phyloP scores from a whole-genome alignment of 2,329 filamentous ascomycete species.

The Fusarium tuaranense region DNA sequence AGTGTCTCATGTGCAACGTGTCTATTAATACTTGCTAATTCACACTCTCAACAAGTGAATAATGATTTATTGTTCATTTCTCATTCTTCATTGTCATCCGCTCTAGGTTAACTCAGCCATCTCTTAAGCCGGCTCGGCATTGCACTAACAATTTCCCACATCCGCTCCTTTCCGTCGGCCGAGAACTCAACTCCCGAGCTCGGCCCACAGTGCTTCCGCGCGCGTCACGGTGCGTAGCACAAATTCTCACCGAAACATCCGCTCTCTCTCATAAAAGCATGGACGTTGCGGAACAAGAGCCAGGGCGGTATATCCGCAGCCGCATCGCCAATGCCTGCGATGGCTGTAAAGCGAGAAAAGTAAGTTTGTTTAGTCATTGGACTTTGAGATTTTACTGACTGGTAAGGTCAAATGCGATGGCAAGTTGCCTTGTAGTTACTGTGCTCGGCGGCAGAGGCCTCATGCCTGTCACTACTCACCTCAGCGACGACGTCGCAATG shows the following conservation, averaged over 20 bases:
- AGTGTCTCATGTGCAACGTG: background rate
- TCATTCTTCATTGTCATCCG: background rate
- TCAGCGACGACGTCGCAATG: conserved; percentile 53
- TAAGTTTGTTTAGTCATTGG: background rate
- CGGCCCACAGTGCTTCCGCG: conserved; percentile 34
- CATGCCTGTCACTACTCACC: conserved; percentile 62
- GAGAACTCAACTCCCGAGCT: background rate
- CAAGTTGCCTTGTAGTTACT: conserved; percentile 64
- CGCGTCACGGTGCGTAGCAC: conserved; percentile 1
- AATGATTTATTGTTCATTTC: background rate
- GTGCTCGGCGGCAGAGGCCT: conserved; percentile 56
- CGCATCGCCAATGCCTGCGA: conserved; percentile 67
- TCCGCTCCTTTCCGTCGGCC: conserved; percentile 31
- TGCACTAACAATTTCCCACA: conserved; percentile 36
- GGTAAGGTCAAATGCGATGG: conserved; percentile 68
- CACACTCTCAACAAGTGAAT: background rate
- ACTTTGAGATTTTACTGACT: background rate
- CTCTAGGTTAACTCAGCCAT: background rate
- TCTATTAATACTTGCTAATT: background rate
- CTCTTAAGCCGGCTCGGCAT: conserved; percentile 24
- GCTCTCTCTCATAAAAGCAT: conserved; percentile 10
- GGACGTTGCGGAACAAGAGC: conserved; percentile 34
- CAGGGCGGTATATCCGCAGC: conserved; percentile 50
- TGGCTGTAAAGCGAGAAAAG: conserved; percentile 59
- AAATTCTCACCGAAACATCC: conserved; percentile 26